Evolutionary conservation across 768 basidiomycete genomes (phyloP), one percentile per base, ranked within the genome.

Genomic region (Russula vinacea): DNA sequence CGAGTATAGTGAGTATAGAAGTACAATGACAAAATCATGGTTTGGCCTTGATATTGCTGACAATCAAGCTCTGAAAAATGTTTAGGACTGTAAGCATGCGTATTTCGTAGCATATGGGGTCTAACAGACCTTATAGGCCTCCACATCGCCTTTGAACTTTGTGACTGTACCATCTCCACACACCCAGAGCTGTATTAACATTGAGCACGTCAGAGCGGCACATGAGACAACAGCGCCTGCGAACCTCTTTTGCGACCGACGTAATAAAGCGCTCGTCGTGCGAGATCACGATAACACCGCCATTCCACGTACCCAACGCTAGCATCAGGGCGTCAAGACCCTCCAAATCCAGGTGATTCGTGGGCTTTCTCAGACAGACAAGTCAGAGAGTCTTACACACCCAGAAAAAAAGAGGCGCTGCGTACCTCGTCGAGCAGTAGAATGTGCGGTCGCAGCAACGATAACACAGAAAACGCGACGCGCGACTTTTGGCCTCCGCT

Each of bases 251-350:
- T 5, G 92, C 89, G 22, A 94, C 93, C 17, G 85, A 87, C 17
- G 92, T 95, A 70, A 95, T 96, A 74, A 96, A 98, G 56, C 92
- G 79, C 73, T 96, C 94, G 80, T 98, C 95, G 83, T 97, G 95
- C 66, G 91, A 94, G 70, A 94, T 93, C 68, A 94, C 80, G 67
- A 96, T 94, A 8, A 95, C 92, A 35, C 93, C 93, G 10, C 94
- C 94, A 69, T 92, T 93, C 90, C 89, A 95, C 13, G 78, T 77
- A 65, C 81, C 78, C 66, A 92, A 71, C 5, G 92, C 97, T 5
- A 81, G 74, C 88, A 98, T 97, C 58, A 98, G 79, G 1, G 94
- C 97, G 72, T 99, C 97, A 58, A 98, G 82, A 83, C 96, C 96
- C 86, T 93, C 92, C 65, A 95, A 93, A 89, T 96, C 94, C 72